A percentile compares a stretch with the other conserved stretches of the same genome.
These are phyloP conservation scores for Fusarium sp. DNA, from an alignment of 2,329 filamentous ascomycete species.

Conservation along the genomic window DNA sequence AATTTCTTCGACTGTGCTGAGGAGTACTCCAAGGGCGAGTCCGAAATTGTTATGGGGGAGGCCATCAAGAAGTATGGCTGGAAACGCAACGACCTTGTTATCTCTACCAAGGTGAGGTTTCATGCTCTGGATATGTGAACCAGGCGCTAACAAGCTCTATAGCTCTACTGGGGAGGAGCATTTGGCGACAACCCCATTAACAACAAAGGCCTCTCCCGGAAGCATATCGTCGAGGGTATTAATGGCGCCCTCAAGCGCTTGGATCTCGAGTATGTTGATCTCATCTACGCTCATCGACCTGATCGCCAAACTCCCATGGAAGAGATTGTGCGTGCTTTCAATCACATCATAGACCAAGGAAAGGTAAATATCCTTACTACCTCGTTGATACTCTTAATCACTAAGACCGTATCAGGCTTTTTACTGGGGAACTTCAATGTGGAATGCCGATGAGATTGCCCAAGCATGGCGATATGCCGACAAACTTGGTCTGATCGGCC, in stretches of 20 bases:
- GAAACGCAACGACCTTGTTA: constrained; percentile 73
- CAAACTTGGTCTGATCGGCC: constrained; percentile 72
- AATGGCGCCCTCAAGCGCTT: constrained; percentile 71
- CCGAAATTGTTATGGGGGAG: constrained; percentile 74
- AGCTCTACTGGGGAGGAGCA: constrained; percentile 76
- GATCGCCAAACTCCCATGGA: constrained; percentile 79
- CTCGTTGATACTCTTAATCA: neutral
- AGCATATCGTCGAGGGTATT: constrained; percentile 79
- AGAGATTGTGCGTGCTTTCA: constrained; percentile 79
- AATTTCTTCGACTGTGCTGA: constrained; percentile 77
- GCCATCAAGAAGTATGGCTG: constrained; percentile 73
- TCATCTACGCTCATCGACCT: constrained; percentile 78
- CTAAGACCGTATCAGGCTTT: constrained; percentile 64
- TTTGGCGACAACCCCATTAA: constrained; percentile 75
- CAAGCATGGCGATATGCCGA: constrained; percentile 74
- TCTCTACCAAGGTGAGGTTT: constrained; percentile 69
- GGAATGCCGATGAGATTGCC: constrained; percentile 76
- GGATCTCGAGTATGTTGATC: constrained; percentile 73
- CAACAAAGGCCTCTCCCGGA: constrained; percentile 76
- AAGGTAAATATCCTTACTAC: constrained; percentile 45
- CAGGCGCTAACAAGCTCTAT: constrained; percentile 2
- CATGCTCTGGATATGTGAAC: neutral
- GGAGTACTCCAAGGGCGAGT: constrained; percentile 70
- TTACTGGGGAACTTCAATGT: constrained; percentile 80
- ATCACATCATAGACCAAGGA: constrained; percentile 76